phyloP scores from a whole-genome alignment of 139 green algal species.

The Chlamydomonas urium region DNA sequence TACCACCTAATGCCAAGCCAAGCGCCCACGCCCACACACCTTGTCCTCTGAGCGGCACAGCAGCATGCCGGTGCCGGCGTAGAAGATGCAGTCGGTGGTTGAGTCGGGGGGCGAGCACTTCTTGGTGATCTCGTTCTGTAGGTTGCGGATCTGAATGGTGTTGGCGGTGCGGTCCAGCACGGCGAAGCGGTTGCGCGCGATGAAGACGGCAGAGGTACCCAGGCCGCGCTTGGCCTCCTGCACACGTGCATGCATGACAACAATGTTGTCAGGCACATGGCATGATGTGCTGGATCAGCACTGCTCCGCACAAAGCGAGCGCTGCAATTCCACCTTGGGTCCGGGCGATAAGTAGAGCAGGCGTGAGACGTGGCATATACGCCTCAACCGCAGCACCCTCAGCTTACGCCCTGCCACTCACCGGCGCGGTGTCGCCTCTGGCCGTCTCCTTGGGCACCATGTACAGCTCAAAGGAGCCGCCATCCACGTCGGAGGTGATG shows the following conservation, averaged over 20 bases:
- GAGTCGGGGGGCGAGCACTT: slow-evolving; percentile 76
- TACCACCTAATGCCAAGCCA: too few species aligned
- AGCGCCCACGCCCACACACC: too few species aligned
- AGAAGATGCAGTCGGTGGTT: slow-evolving; percentile 91
- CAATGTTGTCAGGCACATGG: too few species aligned
- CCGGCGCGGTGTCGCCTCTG: slow-evolving; percentile 43
- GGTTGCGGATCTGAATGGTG: slow-evolving; percentile 92
- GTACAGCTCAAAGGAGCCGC: slow-evolving; percentile 95
- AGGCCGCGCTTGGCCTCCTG: slow-evolving; percentile 82
- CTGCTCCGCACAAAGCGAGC: too few species aligned
- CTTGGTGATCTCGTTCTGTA: slow-evolving; percentile 98
- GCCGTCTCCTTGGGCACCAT: slow-evolving; percentile 69
- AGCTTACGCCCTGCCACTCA: too few species aligned
- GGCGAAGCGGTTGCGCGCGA: slow-evolving; percentile 97
- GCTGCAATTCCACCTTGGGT: too few species aligned
- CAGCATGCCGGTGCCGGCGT: slow-evolving; percentile 92
- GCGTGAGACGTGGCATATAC: too few species aligned
- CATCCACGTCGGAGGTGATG: slow-evolving; percentile 85
- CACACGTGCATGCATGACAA: too few species aligned
- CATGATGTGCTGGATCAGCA: too few species aligned
- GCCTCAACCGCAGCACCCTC: too few species aligned
- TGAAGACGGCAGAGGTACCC: slow-evolving; percentile 87
- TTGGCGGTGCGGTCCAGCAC: slow-evolving; percentile 85
- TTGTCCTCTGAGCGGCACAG: slow-evolving; percentile 95
- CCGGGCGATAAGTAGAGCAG: too few species aligned